Conservation (phyloP, 352 stramenopile genomes). For the Halophytophthora batemanensis region DNA sequence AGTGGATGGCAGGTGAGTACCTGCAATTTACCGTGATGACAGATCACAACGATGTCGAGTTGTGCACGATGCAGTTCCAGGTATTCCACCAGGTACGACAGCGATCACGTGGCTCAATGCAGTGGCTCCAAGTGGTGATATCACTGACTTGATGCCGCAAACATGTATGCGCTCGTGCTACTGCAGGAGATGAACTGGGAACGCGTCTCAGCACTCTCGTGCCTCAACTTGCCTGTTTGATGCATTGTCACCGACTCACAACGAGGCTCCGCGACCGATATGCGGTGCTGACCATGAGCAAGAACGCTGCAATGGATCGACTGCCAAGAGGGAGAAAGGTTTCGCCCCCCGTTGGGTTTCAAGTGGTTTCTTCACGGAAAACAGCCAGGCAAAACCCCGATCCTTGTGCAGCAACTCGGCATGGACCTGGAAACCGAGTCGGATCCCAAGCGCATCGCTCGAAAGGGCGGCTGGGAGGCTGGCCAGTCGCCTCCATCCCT, state of each 20-base stretch:
- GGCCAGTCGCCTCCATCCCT: not conserved
- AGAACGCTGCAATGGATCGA: no score
- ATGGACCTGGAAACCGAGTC: not conserved
- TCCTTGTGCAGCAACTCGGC: no score
- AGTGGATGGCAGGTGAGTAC: conserved; percentile 28
- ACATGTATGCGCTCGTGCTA: no score
- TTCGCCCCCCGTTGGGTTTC: no score
- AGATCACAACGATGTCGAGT: conserved; percentile 4
- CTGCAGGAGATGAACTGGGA: conserved; percentile 14
- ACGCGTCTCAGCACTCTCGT: not conserved
- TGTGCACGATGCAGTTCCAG: conserved; percentile 11
- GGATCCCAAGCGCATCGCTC: not conserved
- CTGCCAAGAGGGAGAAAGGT: no score
- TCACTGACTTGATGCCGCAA: no score
- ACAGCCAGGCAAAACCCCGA: no score
- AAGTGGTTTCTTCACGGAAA: no score
- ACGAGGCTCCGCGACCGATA: not conserved
- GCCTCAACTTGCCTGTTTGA: conserved; percentile 10
- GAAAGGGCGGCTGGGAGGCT: not conserved
- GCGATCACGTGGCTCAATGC: no score
- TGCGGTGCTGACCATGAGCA: no score
- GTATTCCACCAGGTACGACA: conserved; percentile 19
- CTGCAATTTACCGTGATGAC: conserved; percentile 14
- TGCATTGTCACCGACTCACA: not conserved
- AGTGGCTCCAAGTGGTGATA: no score